phyloP scores from a whole-genome alignment of 2,329 filamentous ascomycete genomes.

The Penicillium paneum region DNA sequence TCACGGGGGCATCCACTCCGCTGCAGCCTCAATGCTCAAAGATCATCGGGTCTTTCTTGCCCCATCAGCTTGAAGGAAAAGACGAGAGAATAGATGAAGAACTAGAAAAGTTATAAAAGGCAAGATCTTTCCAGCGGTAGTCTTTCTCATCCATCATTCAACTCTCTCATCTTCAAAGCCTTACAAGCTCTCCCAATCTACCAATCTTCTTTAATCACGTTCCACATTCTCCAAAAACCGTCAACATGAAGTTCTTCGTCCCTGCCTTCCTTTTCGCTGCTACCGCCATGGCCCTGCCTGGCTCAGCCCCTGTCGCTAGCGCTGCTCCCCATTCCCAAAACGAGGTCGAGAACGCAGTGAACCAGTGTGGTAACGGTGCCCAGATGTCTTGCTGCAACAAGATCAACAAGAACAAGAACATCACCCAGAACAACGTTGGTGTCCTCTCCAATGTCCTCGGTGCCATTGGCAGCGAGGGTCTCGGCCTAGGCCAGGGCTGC shows the following conservation, averaged over 20 bases:
- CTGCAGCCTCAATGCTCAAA: not conserved
- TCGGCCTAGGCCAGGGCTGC: slow-evolving; percentile 34
- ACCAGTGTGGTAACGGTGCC: slow-evolving; percentile 24
- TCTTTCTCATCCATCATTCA: slow-evolving; percentile 7
- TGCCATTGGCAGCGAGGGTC: slow-evolving; percentile 24
- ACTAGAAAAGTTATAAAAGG: slow-evolving; percentile 20
- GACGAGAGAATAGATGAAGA: not conserved
- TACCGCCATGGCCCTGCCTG: slow-evolving; percentile 23
- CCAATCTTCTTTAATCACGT: not conserved
- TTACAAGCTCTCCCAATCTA: not conserved
- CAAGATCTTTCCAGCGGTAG: not conserved
- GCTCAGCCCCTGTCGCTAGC: slow-evolving; percentile 2
- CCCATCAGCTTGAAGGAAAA: not conserved
- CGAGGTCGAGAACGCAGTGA: slow-evolving; percentile 20
- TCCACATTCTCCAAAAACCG: not conserved
- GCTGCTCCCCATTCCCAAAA: not conserved
- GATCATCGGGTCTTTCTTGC: not conserved
- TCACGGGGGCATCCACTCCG: slow-evolving; percentile 6
- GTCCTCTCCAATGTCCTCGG: slow-evolving; percentile 27
- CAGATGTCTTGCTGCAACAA: slow-evolving; percentile 33
- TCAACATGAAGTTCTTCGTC: slow-evolving; percentile 30
- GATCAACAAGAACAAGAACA: slow-evolving; percentile 23
- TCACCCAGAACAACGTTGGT: slow-evolving; percentile 20
- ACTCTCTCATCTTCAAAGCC: slow-evolving; percentile 3
- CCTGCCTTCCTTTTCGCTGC: slow-evolving; percentile 24